These are phyloP conservation scores for Fragilariopsis cylindrus DNA, from an alignment of 108 stramenopile species.

Conservation along the genomic window DNA sequence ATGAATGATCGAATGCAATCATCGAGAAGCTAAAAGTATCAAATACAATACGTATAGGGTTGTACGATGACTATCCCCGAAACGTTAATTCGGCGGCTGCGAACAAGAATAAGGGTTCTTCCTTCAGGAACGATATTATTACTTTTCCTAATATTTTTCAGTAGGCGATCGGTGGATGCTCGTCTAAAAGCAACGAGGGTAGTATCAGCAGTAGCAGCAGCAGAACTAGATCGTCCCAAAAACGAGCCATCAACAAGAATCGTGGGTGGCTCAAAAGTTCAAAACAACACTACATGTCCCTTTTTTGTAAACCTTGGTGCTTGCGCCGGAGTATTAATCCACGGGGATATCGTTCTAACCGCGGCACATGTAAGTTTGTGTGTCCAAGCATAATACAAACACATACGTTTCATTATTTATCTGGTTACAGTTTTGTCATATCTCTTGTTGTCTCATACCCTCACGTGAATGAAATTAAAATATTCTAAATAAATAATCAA, in stretches of 20 bases:
- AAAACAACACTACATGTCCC: conserved; percentile 10
- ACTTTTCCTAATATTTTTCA: not conserved
- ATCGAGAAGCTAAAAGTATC: too few species aligned
- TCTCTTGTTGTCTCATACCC: too few species aligned
- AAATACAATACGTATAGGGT: too few species aligned
- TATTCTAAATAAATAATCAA: too few species aligned
- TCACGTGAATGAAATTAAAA: too few species aligned
- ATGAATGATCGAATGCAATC: too few species aligned
- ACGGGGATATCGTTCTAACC: conserved; percentile 25
- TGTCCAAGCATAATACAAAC: not conserved
- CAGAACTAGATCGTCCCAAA: not conserved
- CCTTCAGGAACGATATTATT: too few species aligned
- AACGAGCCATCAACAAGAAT: not conserved
- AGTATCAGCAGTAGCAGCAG: not conserved
- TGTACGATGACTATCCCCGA: too few species aligned
- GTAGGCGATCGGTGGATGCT: not conserved
- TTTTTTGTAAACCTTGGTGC: conserved; percentile 33
- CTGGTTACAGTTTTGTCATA: too few species aligned
- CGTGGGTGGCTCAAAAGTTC: conserved; percentile 25
- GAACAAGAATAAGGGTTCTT: too few species aligned
- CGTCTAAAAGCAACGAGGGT: not conserved
- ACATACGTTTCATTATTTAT: not conserved
- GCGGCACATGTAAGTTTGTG: conserved; percentile 31
- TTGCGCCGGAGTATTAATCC: conserved; percentile 25
- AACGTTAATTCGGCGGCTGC: too few species aligned